phyloP scores from a whole-genome alignment of 345 rosid genomes.

The Aegle marmelos region DNA sequence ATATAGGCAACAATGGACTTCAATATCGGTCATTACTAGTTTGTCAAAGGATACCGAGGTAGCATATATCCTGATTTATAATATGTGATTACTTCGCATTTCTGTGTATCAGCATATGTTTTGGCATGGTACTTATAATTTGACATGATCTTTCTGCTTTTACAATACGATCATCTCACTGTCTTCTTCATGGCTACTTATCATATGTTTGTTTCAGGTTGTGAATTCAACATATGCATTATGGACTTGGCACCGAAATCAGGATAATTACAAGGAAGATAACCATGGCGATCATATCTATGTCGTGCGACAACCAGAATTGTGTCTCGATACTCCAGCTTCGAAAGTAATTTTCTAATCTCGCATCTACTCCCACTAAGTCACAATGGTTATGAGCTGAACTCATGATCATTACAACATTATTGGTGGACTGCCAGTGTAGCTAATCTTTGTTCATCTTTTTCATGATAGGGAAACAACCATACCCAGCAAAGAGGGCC shows the following conservation, averaged over 20 bases:
- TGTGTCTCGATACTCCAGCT: conserved; percentile 35
- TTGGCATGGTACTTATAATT: neutral
- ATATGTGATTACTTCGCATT: neutral
- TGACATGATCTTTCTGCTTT: neutral
- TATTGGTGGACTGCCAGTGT: neutral
- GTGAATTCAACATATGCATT: conserved; percentile 70
- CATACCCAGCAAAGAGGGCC: conserved; percentile 10
- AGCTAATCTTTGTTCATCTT: neutral
- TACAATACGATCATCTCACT: no score
- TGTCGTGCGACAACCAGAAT: conserved; percentile 60
- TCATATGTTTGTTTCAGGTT: conserved; percentile 37
- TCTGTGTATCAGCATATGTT: neutral
- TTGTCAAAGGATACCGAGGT: neutral
- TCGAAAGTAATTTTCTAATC: conserved; percentile 18
- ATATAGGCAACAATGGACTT: neutral
- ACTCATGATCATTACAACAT: neutral
- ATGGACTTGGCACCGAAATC: conserved; percentile 93
- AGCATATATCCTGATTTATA: neutral
- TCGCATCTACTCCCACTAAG: neutral
- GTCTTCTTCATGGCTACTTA: neutral
- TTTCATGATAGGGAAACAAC: conserved; percentile 16
- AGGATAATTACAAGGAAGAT: conserved; percentile 56
- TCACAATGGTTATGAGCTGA: neutral
- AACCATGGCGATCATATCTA: conserved; percentile 66
- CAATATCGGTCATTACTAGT: neutral